Evolutionary conservation across 2,329 filamentous ascomycete species (phyloP).

Genomic region (Colletotrichum sp.): DNA sequence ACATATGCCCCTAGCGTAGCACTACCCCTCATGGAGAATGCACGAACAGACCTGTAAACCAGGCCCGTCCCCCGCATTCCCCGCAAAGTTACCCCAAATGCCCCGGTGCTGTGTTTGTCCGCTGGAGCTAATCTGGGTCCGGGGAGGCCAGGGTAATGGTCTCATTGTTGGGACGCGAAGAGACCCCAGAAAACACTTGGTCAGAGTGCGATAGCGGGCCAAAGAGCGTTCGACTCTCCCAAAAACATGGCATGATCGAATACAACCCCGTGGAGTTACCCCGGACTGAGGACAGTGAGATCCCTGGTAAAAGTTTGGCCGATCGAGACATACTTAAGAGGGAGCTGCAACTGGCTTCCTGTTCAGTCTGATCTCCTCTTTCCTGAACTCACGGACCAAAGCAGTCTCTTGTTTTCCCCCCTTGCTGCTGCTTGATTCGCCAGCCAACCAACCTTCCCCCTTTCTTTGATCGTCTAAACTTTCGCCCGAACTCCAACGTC

Average conservation of each 20-base stretch:
- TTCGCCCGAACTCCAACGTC: neutral
- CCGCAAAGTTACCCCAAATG: neutral
- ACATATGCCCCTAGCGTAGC: neutral
- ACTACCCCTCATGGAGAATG: neutral
- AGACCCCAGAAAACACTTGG: neutral
- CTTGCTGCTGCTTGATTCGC: neutral
- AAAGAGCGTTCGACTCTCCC: neutral
- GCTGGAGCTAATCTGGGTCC: neutral
- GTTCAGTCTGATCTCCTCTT: neutral
- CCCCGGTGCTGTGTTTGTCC: slow-evolving; percentile 12
- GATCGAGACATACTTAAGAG: neutral
- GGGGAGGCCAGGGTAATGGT: neutral
- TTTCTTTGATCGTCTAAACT: neutral
- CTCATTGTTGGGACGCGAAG: neutral
- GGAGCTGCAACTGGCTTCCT: neutral
- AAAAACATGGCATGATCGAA: neutral
- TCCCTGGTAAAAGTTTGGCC: neutral
- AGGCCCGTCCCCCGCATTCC: neutral
- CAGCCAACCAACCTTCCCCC: neutral
- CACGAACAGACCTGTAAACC: neutral
- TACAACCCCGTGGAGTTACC: slow-evolving; percentile 9
- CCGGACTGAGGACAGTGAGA: neutral
- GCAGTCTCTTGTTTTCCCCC: neutral
- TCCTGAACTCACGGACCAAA: neutral
- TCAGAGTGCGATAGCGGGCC: neutral